Evolutionary conservation across 2,329 filamentous ascomycete species (phyloP).

Genomic region (Pseudogymnoascus sp.): DNA sequence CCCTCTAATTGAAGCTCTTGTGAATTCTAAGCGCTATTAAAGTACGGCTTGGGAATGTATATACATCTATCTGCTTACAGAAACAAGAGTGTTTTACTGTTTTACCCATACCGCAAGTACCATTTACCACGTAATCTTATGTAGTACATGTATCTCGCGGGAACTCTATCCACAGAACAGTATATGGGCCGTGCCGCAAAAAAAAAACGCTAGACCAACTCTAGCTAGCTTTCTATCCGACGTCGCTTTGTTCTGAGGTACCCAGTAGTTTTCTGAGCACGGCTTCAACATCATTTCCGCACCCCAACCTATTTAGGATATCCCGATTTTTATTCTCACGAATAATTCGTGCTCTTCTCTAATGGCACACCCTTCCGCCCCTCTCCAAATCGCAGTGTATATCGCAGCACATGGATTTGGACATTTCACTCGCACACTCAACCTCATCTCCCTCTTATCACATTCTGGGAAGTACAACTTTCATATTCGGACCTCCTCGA

Average conservation of each 20-base stretch:
- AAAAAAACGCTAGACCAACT: too few species aligned
- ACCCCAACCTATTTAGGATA: neutral
- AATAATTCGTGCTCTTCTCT: conserved; percentile 8
- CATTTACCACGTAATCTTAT: too few species aligned
- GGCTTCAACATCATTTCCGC: neutral
- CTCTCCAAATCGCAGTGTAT: conserved; percentile 16
- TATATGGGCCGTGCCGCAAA: too few species aligned
- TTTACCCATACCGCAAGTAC: neutral
- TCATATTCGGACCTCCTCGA: conserved; percentile 14
- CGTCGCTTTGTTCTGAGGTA: neutral
- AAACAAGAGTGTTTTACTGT: neutral
- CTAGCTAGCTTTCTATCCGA: too few species aligned
- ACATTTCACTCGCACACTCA: conserved; percentile 31
- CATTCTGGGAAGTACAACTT: conserved; percentile 15
- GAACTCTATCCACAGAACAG: too few species aligned
- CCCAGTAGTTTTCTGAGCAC: neutral
- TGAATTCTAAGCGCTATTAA: neutral
- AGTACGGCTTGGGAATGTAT: neutral
- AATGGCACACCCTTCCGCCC: conserved; percentile 7
- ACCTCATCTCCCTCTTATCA: conserved; percentile 28
- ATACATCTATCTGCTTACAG: neutral
- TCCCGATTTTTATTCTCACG: neutral
- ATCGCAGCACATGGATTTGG: conserved; percentile 12
- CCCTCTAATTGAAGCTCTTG: too few species aligned
- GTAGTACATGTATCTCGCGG: neutral